phyloP scores from a whole-genome alignment of 176 grass and related monocot genomes.

The Miscanthus lutarioriparius region DNA sequence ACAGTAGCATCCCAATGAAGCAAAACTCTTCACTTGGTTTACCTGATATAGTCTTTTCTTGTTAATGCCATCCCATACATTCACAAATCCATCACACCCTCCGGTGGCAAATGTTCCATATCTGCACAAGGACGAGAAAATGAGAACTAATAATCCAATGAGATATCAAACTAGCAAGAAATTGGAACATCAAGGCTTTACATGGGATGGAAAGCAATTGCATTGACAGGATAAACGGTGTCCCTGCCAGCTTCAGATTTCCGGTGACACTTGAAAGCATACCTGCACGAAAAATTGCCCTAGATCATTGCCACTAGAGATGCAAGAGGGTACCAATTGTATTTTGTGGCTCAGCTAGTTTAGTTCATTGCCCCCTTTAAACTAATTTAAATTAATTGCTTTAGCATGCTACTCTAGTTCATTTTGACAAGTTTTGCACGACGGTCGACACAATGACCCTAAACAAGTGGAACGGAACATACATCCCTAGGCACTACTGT shows the following conservation, averaged over 20 bases:
- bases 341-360: not conserved
- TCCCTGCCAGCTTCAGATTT: slow-evolving; percentile 94
- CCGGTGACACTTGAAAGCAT: slow-evolving; percentile 97
- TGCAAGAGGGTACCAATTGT: not conserved
- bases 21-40: slow-evolving; percentile 29
- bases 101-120: slow-evolving; percentile 99
- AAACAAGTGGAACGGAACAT: not conserved
- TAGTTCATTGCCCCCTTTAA: not conserved
- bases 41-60: slow-evolving; percentile 99
- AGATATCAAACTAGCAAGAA: slow-evolving; percentile 4
- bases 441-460: not conserved
- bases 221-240: slow-evolving; percentile 93
- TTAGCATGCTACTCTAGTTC: not conserved
- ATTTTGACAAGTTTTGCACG: not conserved
- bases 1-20: not conserved
- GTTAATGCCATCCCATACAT: slow-evolving; percentile 99
- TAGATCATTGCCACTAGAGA: not conserved
- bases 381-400: no score
- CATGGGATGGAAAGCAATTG: slow-evolving; percentile 99
- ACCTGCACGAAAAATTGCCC: slow-evolving; percentile 50
- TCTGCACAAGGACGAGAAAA: slow-evolving; percentile 41
- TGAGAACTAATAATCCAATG: not conserved
- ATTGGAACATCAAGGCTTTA: slow-evolving; percentile 36
- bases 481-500: not conserved
- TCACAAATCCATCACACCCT: slow-evolving; percentile 95